Conservation (phyloP, 2,329 filamentous ascomycete genomes). For the Colletotrichum salicis region DNA sequence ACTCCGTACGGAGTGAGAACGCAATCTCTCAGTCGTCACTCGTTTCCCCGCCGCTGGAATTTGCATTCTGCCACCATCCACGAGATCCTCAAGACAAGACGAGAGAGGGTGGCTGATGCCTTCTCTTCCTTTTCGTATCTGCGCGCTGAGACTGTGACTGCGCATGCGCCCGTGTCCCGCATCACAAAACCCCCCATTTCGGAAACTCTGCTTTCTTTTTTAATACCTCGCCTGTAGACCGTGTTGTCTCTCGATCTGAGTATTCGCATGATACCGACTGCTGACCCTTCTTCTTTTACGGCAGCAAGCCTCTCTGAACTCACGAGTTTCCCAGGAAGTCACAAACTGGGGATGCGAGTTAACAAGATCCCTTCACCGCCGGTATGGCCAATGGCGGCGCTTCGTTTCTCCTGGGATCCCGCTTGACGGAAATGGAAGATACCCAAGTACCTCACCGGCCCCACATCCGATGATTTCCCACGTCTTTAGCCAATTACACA, state of each 20-base stretch:
- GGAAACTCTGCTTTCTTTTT: constrained; percentile 3
- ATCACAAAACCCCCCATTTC: not conserved
- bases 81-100: not conserved
- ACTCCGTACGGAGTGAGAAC: not conserved
- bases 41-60: not conserved
- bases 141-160: not conserved
- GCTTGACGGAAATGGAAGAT: not conserved
- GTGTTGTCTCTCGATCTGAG: constrained; percentile 26
- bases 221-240: not conserved
- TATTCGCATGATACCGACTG: not conserved
- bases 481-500: not conserved
- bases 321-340: not conserved
- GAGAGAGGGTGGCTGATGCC: not conserved
- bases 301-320: not conserved
- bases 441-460: not conserved
- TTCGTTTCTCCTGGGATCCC: constrained; percentile 2
- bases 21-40: not conserved
- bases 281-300: constrained; percentile 3
- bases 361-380: not conserved
- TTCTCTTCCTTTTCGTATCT: not conserved
- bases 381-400: not conserved
- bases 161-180: not conserved
- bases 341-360: not conserved
- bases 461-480: constrained; percentile 16
- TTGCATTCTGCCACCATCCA: not conserved